Evolutionary conservation across 306 rosid species (phyloP).

Genomic region (Argentina anserina): DNA sequence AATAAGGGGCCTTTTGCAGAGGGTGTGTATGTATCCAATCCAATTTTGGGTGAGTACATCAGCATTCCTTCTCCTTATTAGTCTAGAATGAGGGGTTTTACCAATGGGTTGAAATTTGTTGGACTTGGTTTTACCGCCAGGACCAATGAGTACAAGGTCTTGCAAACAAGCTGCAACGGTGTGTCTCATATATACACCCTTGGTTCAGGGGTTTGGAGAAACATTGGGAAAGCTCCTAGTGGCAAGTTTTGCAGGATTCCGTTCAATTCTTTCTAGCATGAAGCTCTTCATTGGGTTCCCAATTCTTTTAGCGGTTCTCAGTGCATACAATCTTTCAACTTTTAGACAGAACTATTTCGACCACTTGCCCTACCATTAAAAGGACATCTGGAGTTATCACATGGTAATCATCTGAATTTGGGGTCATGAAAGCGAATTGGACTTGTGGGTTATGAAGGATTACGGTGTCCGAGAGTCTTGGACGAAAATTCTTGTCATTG

Average conservation of each 20-base stretch:
- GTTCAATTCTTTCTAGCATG: not conserved
- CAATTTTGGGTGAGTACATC: not conserved
- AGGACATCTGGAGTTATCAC: no score
- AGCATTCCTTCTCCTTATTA: not conserved
- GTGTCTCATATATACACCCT: constrained; percentile 2
- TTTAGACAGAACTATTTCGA: not conserved
- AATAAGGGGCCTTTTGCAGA: not conserved
- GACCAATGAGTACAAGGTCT: no score
- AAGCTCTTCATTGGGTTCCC: constrained; percentile 17
- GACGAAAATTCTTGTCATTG: not conserved
- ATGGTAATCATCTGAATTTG: no score
- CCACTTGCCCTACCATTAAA: not conserved
- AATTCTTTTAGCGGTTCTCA: not conserved
- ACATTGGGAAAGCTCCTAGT: not conserved
- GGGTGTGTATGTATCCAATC: not conserved
- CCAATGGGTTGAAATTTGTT: no score
- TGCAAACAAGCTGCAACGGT: not conserved
- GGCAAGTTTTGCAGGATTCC: not conserved
- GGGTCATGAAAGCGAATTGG: not conserved
- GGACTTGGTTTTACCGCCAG: not conserved
- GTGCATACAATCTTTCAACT: not conserved
- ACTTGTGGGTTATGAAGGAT: constrained; percentile 19
- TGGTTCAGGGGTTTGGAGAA: constrained; percentile 10
- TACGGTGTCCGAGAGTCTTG: constrained; percentile 17
- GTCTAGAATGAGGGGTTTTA: no score